phyloP scores from a whole-genome alignment of 768 basidiomycete species.

The Tremella fuciformis region DNA sequence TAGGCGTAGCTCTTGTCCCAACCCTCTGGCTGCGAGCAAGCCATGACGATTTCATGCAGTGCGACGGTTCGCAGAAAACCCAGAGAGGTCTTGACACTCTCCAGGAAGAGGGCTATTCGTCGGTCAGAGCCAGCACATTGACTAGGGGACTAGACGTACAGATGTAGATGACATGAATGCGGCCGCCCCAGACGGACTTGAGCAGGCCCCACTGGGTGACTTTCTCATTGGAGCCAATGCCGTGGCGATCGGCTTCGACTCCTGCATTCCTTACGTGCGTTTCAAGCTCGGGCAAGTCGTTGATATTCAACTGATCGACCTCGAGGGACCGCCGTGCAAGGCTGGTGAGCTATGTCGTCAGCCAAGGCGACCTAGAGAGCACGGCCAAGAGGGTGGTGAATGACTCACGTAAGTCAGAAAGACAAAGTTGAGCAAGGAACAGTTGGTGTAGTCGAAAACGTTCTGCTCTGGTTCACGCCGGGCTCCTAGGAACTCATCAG shows the following conservation, averaged over 20 bases:
- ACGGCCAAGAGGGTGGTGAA: not conserved
- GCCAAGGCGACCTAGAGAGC: no score
- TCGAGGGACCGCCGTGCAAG: conserved; percentile 24
- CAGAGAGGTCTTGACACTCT: conserved; percentile 17
- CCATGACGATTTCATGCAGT: conserved; percentile 37
- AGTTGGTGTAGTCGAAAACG: conserved; percentile 33
- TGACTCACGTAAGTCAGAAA: conserved; percentile 31
- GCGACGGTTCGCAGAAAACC: conserved; percentile 33
- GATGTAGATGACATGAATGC: conserved; percentile 18
- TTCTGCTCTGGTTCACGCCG: conserved; percentile 12
- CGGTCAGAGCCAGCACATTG: not conserved
- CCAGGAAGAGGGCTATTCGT: conserved; percentile 24
- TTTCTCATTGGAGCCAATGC: not conserved
- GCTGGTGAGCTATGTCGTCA: conserved; percentile 19
- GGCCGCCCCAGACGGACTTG: conserved; percentile 26
- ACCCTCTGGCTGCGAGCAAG: conserved; percentile 26
- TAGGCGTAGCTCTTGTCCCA: conserved; percentile 37
- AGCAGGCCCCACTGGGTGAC: conserved; percentile 31
- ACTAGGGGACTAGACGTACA: conserved; percentile 18
- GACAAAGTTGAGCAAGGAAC: conserved; percentile 32
- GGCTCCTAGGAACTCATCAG: not conserved
- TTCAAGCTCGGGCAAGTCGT: conserved; percentile 37
- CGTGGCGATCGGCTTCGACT: not conserved
- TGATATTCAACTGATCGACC: conserved; percentile 20
- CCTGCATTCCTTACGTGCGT: conserved; percentile 30